Conservation (phyloP, 352 stramenopile genomes). For the Phytophthora brassicae region DNA sequence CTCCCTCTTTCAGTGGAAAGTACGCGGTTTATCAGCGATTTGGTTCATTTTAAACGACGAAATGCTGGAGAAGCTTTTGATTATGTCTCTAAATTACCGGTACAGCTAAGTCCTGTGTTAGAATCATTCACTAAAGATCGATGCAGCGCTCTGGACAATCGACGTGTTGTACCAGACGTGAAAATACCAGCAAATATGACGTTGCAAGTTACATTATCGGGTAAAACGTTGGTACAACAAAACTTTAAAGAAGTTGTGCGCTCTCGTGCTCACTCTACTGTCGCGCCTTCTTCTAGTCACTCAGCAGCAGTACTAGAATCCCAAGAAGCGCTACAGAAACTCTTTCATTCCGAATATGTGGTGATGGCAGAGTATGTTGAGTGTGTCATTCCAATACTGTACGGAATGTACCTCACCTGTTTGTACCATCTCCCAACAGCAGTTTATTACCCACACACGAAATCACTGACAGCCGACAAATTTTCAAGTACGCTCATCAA, state of each 20-base stretch:
- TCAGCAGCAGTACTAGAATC: neutral
- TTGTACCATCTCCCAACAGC: constrained; percentile 33
- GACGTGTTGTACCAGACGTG: neutral
- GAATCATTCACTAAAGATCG: too few relatives aligned
- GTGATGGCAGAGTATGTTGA: constrained; percentile 45
- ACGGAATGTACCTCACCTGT: constrained; percentile 24
- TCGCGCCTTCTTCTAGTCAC: neutral
- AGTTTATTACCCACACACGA: constrained; percentile 19
- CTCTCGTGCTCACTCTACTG: neutral
- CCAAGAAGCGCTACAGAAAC: constrained; percentile 25
- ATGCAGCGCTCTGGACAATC: neutral
- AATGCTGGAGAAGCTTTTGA: constrained; percentile 7
- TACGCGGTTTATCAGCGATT: constrained; percentile 2
- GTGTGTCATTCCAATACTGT: constrained; percentile 34
- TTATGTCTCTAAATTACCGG: neutral
- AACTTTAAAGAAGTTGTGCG: constrained; percentile 2
- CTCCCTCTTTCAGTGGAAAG: constrained; percentile 18
- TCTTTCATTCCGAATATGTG: constrained; percentile 47
- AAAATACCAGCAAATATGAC: neutral
- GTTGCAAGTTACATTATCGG: neutral
- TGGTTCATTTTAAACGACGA: constrained; percentile 6
- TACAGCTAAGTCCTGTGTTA: too few relatives aligned
- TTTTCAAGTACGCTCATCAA: constrained; percentile 8
- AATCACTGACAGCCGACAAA: constrained; percentile 6
- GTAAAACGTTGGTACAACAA: neutral